Conservation (phyloP, 148 eudicot genomes). For the Drosera capensis region DNA sequence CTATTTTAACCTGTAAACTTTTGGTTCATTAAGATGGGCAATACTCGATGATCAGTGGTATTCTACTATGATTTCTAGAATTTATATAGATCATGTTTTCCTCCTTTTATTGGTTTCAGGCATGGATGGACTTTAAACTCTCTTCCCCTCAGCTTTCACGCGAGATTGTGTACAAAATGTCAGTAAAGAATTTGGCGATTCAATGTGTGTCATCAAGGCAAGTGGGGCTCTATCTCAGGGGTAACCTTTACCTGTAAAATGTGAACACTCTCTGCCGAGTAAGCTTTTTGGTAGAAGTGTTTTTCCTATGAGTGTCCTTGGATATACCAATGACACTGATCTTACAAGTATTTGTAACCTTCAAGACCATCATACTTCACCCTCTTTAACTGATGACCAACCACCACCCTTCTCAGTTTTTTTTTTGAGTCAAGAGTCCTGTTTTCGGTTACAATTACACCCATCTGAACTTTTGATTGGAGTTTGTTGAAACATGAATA, state of each 20-base stretch:
- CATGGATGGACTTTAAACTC: conserved; percentile 82
- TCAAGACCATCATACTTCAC: too few relatives aligned
- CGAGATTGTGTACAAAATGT: conserved; percentile 74
- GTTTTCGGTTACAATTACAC: too few relatives aligned
- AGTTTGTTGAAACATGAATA: too few relatives aligned
- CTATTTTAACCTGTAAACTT: background rate
- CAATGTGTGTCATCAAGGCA: conserved; percentile 72
- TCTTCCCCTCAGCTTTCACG: conserved; percentile 94
- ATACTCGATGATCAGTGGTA: background rate
- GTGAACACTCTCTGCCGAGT: background rate
- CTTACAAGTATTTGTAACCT: too few relatives aligned
- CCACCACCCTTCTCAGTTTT: too few relatives aligned
- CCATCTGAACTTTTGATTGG: too few relatives aligned
- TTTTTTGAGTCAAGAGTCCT: too few relatives aligned
- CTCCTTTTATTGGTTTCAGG: conserved; percentile 24
- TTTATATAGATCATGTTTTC: background rate
- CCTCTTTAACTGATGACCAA: too few relatives aligned
- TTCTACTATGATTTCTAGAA: background rate
- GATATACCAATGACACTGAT: too few relatives aligned
- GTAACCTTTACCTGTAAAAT: background rate
- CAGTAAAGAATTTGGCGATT: conserved; percentile 41
- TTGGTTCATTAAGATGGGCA: background rate
- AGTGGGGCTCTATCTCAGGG: conserved; percentile 9
- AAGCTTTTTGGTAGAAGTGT: background rate
- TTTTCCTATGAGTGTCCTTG: too few relatives aligned